These are phyloP conservation scores for Hamamelis virginiana DNA, from an alignment of 164 flowering plant genomes.

Conservation along the genomic window DNA sequence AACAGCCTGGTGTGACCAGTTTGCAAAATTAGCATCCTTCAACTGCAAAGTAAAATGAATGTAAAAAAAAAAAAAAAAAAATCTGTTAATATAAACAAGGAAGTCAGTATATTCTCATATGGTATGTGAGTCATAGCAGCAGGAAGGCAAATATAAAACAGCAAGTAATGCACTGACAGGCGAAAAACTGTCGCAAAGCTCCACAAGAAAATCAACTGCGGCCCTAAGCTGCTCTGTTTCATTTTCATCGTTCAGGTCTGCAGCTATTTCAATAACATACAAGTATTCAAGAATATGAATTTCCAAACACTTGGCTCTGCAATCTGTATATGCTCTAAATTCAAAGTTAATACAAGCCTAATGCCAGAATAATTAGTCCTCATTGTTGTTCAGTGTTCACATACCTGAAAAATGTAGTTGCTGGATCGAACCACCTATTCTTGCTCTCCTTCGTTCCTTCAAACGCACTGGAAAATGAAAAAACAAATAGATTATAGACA, in stretches of 20 bases:
- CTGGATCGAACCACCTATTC: slow-evolving; percentile 23
- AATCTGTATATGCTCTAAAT: neutral
- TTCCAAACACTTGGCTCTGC: neutral
- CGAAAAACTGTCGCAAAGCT: slow-evolving; percentile 53
- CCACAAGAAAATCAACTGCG: slow-evolving; percentile 81
- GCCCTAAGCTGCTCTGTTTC: slow-evolving; percentile 66
- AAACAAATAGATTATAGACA: neutral
- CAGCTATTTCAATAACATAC: neutral
- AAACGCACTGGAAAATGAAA: slow-evolving; percentile 53
- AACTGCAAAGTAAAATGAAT: slow-evolving; percentile 40
- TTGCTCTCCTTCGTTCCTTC: slow-evolving; percentile 51
- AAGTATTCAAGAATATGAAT: neutral
- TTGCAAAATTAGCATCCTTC: slow-evolving; percentile 43
- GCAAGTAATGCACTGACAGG: slow-evolving; percentile 30
- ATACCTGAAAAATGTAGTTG: slow-evolving; percentile 32
- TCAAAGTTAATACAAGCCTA: neutral
- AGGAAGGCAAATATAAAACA: neutral
- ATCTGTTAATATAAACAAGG: neutral
- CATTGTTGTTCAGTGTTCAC: neutral
- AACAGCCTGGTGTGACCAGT: slow-evolving; percentile 87
- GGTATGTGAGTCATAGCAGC: neutral
- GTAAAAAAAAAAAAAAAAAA: neutral
- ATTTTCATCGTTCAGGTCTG: slow-evolving; percentile 51
- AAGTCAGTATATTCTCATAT: neutral
- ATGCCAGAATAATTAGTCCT: neutral